Percentiles rank a stretch among this genome's conserved stretches.
These are phyloP conservation scores for Singerocomus rubriflavus DNA, from an alignment of 1,284 basidiomycete species.

Conservation along the genomic window DNA sequence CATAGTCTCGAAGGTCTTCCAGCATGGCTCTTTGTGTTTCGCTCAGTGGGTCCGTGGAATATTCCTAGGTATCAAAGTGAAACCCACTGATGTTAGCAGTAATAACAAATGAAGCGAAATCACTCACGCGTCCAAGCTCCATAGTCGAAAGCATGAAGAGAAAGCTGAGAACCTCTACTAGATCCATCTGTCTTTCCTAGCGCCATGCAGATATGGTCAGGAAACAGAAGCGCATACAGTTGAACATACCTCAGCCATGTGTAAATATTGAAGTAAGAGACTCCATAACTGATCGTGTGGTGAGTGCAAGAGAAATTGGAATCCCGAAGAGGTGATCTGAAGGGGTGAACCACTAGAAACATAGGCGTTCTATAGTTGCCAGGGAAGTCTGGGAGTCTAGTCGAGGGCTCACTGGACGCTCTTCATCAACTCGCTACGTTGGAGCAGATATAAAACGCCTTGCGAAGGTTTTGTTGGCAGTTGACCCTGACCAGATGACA, in stretches of 20 bases:
- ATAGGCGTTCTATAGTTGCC: slow-evolving; percentile 8
- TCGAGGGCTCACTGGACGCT: slow-evolving; percentile 47
- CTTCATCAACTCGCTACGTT: slow-evolving; percentile 86
- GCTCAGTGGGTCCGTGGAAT: slow-evolving; percentile 81
- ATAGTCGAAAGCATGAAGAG: slow-evolving; percentile 95
- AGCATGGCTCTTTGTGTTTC: slow-evolving; percentile 85
- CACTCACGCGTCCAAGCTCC: slow-evolving; percentile 79
- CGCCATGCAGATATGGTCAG: background rate
- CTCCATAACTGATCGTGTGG: slow-evolving; percentile 99
- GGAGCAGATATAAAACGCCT: slow-evolving; percentile 81
- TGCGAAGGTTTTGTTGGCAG: slow-evolving; percentile 69
- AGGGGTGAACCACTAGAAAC: slow-evolving; percentile 48
- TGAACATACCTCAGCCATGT: slow-evolving; percentile 67
- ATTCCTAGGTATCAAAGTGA: slow-evolving; percentile 56
- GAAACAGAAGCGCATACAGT: slow-evolving; percentile 4
- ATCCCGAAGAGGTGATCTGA: slow-evolving; percentile 92
- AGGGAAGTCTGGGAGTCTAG: background rate
- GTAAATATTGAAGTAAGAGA: slow-evolving; percentile 86
- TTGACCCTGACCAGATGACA: slow-evolving; percentile 82
- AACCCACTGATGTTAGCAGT: slow-evolving; percentile 1
- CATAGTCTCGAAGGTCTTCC: slow-evolving; percentile 91
- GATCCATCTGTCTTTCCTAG: slow-evolving; percentile 83
- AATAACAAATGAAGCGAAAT: slow-evolving; percentile 4
- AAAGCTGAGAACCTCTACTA: slow-evolving; percentile 92
- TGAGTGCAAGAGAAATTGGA: slow-evolving; percentile 95